phyloP scores from a whole-genome alignment of 495 filamentous ascomycete species.

The Hypoxylon fragiforme region DNA sequence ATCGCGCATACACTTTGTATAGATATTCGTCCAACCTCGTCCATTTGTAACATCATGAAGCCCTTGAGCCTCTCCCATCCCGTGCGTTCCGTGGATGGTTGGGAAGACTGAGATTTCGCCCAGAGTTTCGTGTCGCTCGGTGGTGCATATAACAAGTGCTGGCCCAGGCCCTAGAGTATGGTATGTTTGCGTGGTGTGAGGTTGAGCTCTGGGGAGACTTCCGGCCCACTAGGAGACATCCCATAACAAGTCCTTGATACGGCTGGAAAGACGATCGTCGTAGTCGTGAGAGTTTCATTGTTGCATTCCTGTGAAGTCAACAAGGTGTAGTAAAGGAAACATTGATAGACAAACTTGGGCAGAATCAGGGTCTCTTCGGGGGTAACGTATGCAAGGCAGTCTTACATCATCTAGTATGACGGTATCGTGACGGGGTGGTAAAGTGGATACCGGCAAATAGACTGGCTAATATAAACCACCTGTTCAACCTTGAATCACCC shows the following conservation, averaged over 20 bases:
- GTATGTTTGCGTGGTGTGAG: not conserved
- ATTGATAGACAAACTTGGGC: not conserved
- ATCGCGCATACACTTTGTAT: not conserved
- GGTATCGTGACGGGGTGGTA: conserved; percentile 21
- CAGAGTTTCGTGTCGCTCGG: not conserved
- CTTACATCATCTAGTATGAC: conserved; percentile 25
- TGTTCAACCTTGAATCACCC: conserved; percentile 15
- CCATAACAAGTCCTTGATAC: not conserved
- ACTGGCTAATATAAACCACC: conserved; percentile 30
- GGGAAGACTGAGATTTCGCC: not conserved
- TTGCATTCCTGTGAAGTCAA: conserved; percentile 4
- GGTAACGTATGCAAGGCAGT: conserved; percentile 16
- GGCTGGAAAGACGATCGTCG: conserved; percentile 1
- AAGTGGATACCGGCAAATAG: conserved; percentile 29
- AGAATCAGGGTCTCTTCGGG: conserved; percentile 1
- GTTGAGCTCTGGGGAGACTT: conserved; percentile 3
- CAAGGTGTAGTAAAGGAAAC: not conserved
- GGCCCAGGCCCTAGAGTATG: not conserved
- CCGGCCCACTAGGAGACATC: conserved; percentile 1
- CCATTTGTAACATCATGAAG: not conserved
- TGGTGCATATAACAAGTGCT: not conserved
- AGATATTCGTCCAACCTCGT: too few species aligned
- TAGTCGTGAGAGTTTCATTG: conserved; percentile 3
- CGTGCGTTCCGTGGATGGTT: too few species aligned
- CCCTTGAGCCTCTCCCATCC: too few species aligned